Percentiles rank a stretch among this genome's conserved stretches.
These are phyloP conservation scores for Colletotrichum tabaci DNA, from an alignment of 2,329 filamentous ascomycete genomes.

Conservation along the genomic window DNA sequence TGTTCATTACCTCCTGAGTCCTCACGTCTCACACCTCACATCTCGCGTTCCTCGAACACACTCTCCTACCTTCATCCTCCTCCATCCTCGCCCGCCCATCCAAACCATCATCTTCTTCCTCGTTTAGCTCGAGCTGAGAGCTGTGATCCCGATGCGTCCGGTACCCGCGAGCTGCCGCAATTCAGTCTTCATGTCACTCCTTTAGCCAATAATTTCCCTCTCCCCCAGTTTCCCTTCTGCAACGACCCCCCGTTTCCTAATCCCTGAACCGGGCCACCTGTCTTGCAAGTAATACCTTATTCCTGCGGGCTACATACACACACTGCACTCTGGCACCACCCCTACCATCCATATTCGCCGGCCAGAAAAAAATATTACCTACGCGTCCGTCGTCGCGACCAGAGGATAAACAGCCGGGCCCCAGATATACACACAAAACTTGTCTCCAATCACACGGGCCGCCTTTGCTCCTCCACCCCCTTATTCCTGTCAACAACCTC, in stretches of 20 bases:
- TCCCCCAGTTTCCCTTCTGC: slow-evolving; percentile 36
- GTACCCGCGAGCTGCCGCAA: slow-evolving; percentile 21
- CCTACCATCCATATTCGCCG: slow-evolving; percentile 4
- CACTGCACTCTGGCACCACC: neutral
- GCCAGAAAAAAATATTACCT: slow-evolving; percentile 28
- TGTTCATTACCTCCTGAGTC: slow-evolving; percentile 12
- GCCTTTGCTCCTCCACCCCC: slow-evolving; percentile 36
- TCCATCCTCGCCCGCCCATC: slow-evolving; percentile 8
- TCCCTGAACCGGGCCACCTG: slow-evolving; percentile 32
- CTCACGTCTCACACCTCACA: slow-evolving; percentile 29
- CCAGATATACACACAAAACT: slow-evolving; percentile 32
- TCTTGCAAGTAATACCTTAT: slow-evolving; percentile 40
- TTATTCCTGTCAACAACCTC: slow-evolving; percentile 41
- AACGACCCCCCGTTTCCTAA: slow-evolving; percentile 33
- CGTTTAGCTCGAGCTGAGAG: slow-evolving; percentile 26
- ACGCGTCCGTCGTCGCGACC: slow-evolving; percentile 32
- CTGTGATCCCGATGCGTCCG: slow-evolving; percentile 43
- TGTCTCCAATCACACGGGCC: slow-evolving; percentile 41
- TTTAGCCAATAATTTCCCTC: slow-evolving; percentile 41
- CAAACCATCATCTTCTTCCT: slow-evolving; percentile 18
- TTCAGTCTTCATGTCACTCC: slow-evolving; percentile 43
- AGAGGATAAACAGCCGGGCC: slow-evolving; percentile 32
- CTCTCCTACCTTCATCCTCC: slow-evolving; percentile 3
- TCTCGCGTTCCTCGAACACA: slow-evolving; percentile 18
- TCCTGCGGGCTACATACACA: slow-evolving; percentile 26